Percentiles rank a stretch among this genome's conserved stretches.
Conservation (phyloP, 768 basidiomycete genomes). For the Tulasnella sp. region DNA sequence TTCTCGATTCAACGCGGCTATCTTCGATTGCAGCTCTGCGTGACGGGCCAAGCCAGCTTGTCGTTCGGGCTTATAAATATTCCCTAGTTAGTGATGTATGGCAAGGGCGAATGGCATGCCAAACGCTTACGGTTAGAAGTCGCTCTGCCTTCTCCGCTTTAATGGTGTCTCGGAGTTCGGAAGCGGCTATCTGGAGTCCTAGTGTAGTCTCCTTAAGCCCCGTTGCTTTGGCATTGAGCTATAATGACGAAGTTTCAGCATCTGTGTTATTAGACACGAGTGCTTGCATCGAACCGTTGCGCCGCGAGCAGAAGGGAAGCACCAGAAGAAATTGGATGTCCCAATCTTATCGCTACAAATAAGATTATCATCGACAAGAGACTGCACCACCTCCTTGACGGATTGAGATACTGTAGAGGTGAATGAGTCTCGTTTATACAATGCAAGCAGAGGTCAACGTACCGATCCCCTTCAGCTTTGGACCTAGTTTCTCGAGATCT, state of each 20-base stretch:
- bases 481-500: slow-evolving; percentile 81
- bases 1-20: slow-evolving; percentile 50
- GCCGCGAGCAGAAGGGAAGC: slow-evolving; percentile 83
- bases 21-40: slow-evolving; percentile 37
- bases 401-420: slow-evolving; percentile 61
- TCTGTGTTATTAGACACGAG: neutral
- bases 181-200: slow-evolving; percentile 39
- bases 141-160: slow-evolving; percentile 47
- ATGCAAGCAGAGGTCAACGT: too few species aligned
- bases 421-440: neutral
- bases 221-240: slow-evolving; percentile 15
- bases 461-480: slow-evolving; percentile 90
- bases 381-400: slow-evolving; percentile 84
- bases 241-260: neutral
- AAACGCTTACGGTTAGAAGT: slow-evolving; percentile 43
- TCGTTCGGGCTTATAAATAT: slow-evolving; percentile 43
- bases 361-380: slow-evolving; percentile 75
- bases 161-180: slow-evolving; percentile 37
- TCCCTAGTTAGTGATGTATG: neutral
- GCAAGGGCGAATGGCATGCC: neutral
- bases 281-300: slow-evolving; percentile 42
- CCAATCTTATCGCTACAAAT: slow-evolving; percentile 90
- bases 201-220: slow-evolving; percentile 51
- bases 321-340: slow-evolving; percentile 94
- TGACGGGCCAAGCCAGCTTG: slow-evolving; percentile 43